phyloP scores from a whole-genome alignment of 192 early-diverging fungal genomes.

The Lunasporangiospora selenospora region DNA sequence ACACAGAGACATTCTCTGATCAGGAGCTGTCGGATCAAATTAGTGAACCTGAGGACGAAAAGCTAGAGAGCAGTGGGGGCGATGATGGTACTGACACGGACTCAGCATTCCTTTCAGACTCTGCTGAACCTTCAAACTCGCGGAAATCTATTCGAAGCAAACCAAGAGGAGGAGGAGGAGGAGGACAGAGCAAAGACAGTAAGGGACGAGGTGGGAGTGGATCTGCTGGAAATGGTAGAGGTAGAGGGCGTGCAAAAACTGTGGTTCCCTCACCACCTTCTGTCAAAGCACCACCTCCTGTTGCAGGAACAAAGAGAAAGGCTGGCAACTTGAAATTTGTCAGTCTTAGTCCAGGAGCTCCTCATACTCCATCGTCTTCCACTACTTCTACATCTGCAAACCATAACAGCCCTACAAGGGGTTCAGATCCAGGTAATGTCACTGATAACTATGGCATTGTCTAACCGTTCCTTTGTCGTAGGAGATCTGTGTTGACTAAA shows the following conservation, averaged over 20 bases:
- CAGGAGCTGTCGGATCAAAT: constrained; percentile 18
- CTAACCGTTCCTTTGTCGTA: too few relatives aligned
- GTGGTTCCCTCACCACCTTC: not conserved
- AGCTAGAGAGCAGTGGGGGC: not conserved
- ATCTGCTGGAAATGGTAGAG: not conserved
- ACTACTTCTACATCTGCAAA: not conserved
- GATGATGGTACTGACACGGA: too few relatives aligned
- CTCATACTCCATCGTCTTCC: not conserved
- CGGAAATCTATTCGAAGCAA: too few relatives aligned
- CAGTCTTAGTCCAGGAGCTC: too few relatives aligned
- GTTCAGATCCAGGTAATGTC: too few relatives aligned
- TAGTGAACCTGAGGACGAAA: constrained; percentile 34
- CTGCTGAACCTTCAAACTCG: too few relatives aligned
- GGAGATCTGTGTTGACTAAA: too few relatives aligned
- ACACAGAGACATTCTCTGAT: not conserved
- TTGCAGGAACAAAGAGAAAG: constrained; percentile 4
- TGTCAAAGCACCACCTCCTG: not conserved
- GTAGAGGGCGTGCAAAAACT: not conserved
- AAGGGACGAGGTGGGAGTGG: too few relatives aligned
- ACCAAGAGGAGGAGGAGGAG: too few relatives aligned
- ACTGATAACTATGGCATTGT: too few relatives aligned
- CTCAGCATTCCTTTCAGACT: too few relatives aligned
- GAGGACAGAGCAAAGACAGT: too few relatives aligned
- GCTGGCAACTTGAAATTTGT: constrained; percentile 9
- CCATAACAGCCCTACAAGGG: not conserved